Percentiles rank a stretch among this genome's conserved stretches.
These are phyloP conservation scores for Forsythia suspensa DNA, from an alignment of 257 asterid genomes.

Conservation along the genomic window DNA sequence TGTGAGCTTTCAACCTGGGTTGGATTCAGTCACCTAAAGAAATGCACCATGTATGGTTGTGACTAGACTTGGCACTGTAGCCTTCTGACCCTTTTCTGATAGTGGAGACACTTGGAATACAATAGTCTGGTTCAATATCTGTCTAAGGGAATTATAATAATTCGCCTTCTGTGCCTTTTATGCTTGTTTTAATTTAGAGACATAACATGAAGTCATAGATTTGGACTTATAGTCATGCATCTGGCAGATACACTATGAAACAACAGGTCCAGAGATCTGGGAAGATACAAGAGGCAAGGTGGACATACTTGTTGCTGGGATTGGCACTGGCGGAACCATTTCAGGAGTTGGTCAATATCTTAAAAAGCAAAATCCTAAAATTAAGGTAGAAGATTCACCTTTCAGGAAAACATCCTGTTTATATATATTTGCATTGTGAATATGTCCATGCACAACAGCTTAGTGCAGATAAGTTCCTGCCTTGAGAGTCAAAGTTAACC, in stretches of 20 bases:
- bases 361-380: slow-evolving; percentile 62
- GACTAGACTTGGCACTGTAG: not conserved
- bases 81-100: not conserved
- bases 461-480: not conserved
- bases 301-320: slow-evolving; percentile 96
- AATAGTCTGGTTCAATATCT: not conserved
- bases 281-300: slow-evolving; percentile 93
- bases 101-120: slow-evolving; percentile 6
- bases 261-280: slow-evolving; percentile 99
- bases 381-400: slow-evolving; percentile 52
- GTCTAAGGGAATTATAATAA: not conserved
- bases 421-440: slow-evolving; percentile 1
- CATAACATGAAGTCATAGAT: not conserved
- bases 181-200: not conserved
- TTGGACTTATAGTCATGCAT: slow-evolving; percentile 14
- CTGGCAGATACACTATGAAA: slow-evolving; percentile 84
- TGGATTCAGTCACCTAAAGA: not conserved
- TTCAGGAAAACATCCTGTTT: not conserved
- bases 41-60: not conserved
- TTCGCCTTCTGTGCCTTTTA: not conserved
- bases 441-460: not conserved
- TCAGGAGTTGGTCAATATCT: slow-evolving; percentile 90
- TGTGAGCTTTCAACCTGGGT: not conserved
- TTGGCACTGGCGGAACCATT: slow-evolving; percentile 98
- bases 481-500: not conserved